phyloP scores from a whole-genome alignment of 164 flowering plant genomes.

The Nymphaea thermarum region DNA sequence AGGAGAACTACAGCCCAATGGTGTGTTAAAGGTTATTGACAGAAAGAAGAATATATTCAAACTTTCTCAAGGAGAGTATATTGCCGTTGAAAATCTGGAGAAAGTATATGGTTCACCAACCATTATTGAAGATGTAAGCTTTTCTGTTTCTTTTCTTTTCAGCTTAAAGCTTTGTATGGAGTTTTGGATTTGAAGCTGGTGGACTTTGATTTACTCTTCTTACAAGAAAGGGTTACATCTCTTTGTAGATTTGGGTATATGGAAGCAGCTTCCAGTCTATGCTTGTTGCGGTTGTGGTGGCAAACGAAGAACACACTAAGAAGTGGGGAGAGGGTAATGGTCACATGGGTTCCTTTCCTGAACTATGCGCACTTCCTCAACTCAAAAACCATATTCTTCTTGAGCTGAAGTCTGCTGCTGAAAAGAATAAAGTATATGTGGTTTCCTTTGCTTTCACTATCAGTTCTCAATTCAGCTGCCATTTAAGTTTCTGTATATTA shows the following conservation, averaged over 20 bases:
- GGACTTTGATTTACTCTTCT: not conserved
- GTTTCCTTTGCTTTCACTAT: not conserved
- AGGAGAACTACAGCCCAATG: conserved; percentile 85
- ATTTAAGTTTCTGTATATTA: not conserved
- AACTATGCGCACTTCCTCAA: conserved; percentile 46
- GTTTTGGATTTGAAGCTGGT: too few species aligned
- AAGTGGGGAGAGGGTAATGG: conserved; percentile 70
- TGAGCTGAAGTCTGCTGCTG: conserved; percentile 57
- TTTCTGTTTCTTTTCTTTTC: not conserved
- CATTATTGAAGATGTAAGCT: conserved; percentile 77
- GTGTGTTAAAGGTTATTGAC: conserved; percentile 72
- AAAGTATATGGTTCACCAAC: conserved; percentile 51
- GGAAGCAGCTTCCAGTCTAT: conserved; percentile 78
- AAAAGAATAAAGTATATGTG: conserved; percentile 58
- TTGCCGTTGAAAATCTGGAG: conserved; percentile 83
- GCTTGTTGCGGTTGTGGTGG: conserved; percentile 80
- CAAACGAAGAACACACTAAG: conserved; percentile 38
- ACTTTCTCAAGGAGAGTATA: conserved; percentile 96
- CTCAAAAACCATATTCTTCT: conserved; percentile 39
- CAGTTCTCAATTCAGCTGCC: not conserved
- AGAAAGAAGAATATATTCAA: conserved; percentile 88
- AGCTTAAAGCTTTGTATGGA: too few species aligned
- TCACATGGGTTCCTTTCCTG: conserved; percentile 30
- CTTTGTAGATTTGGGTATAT: conserved; percentile 76
- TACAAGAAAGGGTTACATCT: not conserved